These are phyloP conservation scores for Choiromyces venosus DNA, from an alignment of 495 filamentous ascomycete species.

Conservation along the genomic window DNA sequence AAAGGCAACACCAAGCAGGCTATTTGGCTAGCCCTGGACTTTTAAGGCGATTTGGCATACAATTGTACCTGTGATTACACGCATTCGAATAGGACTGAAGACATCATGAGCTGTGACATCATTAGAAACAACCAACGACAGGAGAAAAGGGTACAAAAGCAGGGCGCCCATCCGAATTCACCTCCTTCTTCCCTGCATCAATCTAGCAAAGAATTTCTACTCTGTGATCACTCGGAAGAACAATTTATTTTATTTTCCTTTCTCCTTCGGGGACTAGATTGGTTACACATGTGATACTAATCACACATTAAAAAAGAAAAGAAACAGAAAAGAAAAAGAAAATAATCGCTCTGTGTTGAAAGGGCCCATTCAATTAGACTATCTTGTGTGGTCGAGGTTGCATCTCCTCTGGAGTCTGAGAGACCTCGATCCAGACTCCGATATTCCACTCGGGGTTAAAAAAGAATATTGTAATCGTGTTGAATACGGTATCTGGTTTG, in stretches of 20 bases:
- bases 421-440: neutral
- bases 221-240: neutral
- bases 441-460: neutral
- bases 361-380: neutral
- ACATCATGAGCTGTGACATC: neutral
- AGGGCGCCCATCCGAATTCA: conserved; percentile 2
- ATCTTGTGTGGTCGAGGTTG: neutral
- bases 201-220: neutral
- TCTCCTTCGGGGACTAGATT: neutral
- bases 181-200: neutral
- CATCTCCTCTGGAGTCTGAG: neutral
- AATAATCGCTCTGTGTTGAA: neutral
- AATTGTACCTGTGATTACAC: neutral
- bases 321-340: neutral
- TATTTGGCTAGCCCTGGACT: neutral
- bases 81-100: neutral
- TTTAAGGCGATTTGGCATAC: neutral
- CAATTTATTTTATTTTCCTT: neutral
- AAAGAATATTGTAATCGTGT: neutral
- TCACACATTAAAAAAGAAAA: neutral
- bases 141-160: neutral
- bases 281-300: neutral
- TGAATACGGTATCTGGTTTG: neutral
- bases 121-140: neutral
- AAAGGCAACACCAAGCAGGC: neutral